A percentile compares a stretch with the other conserved stretches of the same genome.
Conservation (phyloP, 805 yeast genomes). For the Kodamaea kaohsiungensis region DNA sequence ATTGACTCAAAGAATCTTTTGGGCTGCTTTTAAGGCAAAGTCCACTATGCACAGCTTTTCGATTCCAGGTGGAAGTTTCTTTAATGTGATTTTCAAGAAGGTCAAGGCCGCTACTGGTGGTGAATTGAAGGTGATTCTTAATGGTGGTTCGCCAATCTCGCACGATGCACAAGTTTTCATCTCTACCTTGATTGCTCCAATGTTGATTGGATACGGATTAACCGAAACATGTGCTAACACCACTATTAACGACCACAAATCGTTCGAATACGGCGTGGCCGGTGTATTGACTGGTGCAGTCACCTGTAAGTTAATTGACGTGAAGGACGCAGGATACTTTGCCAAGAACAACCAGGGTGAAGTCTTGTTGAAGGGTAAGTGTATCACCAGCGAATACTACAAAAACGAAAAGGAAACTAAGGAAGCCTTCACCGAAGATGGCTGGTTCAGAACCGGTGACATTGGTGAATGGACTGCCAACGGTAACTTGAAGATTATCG, state of each 20-base stretch:
- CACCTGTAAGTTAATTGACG: constrained; percentile 88
- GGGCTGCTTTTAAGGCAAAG: constrained; percentile 85
- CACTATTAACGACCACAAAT: constrained; percentile 61
- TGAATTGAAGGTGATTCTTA: constrained; percentile 64
- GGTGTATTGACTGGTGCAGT: constrained; percentile 84
- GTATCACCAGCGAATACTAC: constrained; percentile 76
- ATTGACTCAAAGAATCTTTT: constrained; percentile 74
- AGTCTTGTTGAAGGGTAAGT: constrained; percentile 72
- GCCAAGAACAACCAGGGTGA: constrained; percentile 95
- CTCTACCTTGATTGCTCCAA: constrained; percentile 72
- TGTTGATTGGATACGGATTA: constrained; percentile 93
- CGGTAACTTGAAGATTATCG: constrained; percentile 83
- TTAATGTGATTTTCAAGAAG: constrained; percentile 84
- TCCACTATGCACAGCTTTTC: constrained; percentile 58
- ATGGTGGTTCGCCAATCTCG: constrained; percentile 93
- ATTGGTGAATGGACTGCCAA: constrained; percentile 87
- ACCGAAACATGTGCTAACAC: constrained; percentile 96
- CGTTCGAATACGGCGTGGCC: constrained; percentile 71
- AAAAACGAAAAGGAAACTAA: constrained; percentile 80
- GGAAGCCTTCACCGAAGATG: constrained; percentile 72
- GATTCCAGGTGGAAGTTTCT: constrained; percentile 70
- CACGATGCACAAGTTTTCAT: constrained; percentile 80
- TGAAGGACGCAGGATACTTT: constrained; percentile 84
- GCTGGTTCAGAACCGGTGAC: constrained; percentile 97
- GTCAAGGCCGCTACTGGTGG: constrained; percentile 97